Conservation (phyloP, 768 basidiomycete genomes). For the Ramaria sp. region DNA sequence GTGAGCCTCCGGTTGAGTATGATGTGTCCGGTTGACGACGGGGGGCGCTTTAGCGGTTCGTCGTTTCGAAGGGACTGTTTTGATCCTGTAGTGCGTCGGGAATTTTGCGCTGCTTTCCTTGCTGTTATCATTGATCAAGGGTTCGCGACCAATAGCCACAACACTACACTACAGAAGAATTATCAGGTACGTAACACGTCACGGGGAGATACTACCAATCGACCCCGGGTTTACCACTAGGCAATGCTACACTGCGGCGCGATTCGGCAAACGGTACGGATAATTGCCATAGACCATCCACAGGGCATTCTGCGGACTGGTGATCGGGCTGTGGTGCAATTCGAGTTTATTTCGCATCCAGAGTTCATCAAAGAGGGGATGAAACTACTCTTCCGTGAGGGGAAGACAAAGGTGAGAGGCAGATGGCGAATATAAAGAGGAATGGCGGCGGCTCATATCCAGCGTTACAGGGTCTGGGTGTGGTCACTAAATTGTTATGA, state of each 20-base stretch:
- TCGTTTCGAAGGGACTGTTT: slow-evolving; percentile 86
- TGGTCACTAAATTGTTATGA: slow-evolving; percentile 18
- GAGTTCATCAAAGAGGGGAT: slow-evolving; percentile 91
- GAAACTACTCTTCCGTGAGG: slow-evolving; percentile 90
- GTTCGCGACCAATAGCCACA: slow-evolving; percentile 44
- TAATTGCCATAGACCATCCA: slow-evolving; percentile 84
- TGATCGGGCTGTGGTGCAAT: slow-evolving; percentile 87
- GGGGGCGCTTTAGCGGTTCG: slow-evolving; percentile 46
- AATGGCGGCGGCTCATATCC: neutral
- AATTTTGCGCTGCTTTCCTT: neutral
- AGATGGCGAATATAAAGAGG: neutral
- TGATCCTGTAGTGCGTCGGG: slow-evolving; percentile 74
- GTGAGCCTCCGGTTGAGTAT: slow-evolving; percentile 24
- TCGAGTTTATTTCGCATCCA: slow-evolving; percentile 87
- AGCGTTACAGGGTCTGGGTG: slow-evolving; percentile 17
- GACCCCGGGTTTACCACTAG: slow-evolving; percentile 21
- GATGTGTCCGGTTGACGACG: neutral
- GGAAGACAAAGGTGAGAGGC: slow-evolving; percentile 77
- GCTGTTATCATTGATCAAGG: slow-evolving; percentile 1
- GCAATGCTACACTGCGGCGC: slow-evolving; percentile 94
- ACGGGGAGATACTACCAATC: neutral
- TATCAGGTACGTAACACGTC: slow-evolving; percentile 55
- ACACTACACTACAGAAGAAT: slow-evolving; percentile 85
- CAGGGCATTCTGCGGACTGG: slow-evolving; percentile 87
- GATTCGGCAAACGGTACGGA: slow-evolving; percentile 83